These are phyloP conservation scores for Crepidotus variabilis DNA, from an alignment of 768 basidiomycete genomes.

Conservation along the genomic window DNA sequence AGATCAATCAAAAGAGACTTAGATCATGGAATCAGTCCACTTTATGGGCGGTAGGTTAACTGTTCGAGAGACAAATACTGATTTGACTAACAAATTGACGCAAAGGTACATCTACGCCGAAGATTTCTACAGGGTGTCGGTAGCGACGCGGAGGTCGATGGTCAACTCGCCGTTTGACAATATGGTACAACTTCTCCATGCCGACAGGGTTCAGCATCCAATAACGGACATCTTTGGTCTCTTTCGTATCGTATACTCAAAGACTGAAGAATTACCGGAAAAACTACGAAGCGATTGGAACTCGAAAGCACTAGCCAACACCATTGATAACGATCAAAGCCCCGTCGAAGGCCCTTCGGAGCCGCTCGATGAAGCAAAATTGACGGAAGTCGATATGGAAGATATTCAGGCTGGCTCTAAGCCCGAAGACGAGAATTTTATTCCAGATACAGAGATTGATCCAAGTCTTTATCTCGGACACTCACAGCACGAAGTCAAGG, in stretches of 20 bases:
- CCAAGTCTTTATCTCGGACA: constrained; percentile 9
- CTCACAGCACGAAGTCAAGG: constrained; percentile 6
- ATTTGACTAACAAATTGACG: not conserved
- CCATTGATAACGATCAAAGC: not conserved
- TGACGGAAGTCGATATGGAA: not conserved
- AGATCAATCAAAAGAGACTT: constrained; percentile 2
- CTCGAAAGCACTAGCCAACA: not conserved
- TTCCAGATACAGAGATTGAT: constrained; percentile 11
- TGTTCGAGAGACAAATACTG: not conserved
- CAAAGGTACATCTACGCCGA: constrained; percentile 11
- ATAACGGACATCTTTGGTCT: constrained; percentile 4
- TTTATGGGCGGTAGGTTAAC: constrained; percentile 8
- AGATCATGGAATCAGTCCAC: constrained; percentile 3
- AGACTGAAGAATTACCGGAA: constrained; percentile 8
- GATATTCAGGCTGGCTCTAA: not conserved
- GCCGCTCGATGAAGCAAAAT: not conserved
- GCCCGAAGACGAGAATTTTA: constrained; percentile 1
- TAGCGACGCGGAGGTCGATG: constrained; percentile 13
- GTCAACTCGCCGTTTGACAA: constrained; percentile 11
- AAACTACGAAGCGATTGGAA: constrained; percentile 2
- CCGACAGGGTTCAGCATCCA: not conserved
- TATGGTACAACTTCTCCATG: constrained; percentile 10
- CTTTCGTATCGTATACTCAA: constrained; percentile 10
- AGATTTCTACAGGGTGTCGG: not conserved
- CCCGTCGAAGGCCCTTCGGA: not conserved